These are phyloP conservation scores for Podospora conica DNA, from an alignment of 495 filamentous ascomycete genomes.

Conservation along the genomic window DNA sequence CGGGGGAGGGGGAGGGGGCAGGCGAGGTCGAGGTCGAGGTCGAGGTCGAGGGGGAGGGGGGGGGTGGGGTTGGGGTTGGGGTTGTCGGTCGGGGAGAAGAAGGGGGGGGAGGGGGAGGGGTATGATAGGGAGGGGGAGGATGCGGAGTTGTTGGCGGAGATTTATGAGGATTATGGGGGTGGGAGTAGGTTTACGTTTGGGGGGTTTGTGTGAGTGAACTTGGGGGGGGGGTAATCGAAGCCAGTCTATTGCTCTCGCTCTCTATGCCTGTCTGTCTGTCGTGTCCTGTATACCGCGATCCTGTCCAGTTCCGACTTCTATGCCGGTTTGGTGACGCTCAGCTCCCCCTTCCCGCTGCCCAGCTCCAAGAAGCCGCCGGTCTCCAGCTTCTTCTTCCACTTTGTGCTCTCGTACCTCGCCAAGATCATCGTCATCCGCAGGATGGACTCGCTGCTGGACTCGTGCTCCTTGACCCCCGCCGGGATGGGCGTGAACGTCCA, in stretches of 20 bases:
- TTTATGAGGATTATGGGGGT: conserved; percentile 15
- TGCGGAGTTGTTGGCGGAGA: conserved; percentile 20
- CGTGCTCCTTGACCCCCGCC: conserved; percentile 38
- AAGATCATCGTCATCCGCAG: conserved; percentile 80
- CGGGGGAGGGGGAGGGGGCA: not conserved
- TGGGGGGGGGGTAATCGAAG: not conserved
- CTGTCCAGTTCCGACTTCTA: not conserved
- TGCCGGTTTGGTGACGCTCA: conserved; percentile 42
- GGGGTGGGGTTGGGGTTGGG: not conserved
- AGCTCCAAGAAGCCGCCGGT: conserved; percentile 51
- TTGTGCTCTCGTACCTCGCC: conserved; percentile 74
- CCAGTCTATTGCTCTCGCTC: not conserved
- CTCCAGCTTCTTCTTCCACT: conserved; percentile 84
- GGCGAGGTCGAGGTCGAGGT: not conserved
- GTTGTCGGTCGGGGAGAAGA: too few species aligned
- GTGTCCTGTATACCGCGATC: not conserved
- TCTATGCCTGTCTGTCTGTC: not conserved
- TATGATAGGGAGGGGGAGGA: conserved; percentile 2
- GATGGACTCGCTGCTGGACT: conserved; percentile 41
- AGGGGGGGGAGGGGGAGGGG: conserved; percentile 1
- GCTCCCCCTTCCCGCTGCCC: conserved; percentile 32
- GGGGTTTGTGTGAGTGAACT: not conserved
- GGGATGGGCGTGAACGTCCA: conserved; percentile 76
- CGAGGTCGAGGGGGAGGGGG: not conserved
- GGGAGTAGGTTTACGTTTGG: not conserved